Conservation (phyloP, 2,329 filamentous ascomycete genomes). For the Apiospora kogelbergensis region DNA sequence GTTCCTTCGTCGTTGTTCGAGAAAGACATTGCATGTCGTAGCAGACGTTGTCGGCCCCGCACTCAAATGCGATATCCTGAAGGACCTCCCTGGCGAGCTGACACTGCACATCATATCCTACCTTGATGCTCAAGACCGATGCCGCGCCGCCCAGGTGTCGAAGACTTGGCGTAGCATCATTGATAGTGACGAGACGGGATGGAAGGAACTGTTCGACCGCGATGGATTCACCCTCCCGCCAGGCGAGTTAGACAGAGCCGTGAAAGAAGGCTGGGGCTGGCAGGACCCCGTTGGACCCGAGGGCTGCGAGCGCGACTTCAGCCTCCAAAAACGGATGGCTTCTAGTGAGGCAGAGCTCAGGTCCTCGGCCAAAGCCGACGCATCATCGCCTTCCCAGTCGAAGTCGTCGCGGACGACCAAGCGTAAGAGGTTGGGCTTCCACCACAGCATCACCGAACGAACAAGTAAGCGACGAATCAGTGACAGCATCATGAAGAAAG, state of each 20-base stretch:
- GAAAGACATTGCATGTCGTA: slow-evolving; percentile 85
- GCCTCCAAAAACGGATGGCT: slow-evolving; percentile 53
- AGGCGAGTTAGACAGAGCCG: slow-evolving; percentile 82
- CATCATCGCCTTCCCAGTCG: slow-evolving; percentile 27
- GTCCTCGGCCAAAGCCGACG: slow-evolving; percentile 41
- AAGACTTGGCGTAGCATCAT: slow-evolving; percentile 90
- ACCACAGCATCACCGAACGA: slow-evolving; percentile 39
- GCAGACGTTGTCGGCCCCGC: slow-evolving; percentile 91
- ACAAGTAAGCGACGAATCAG: slow-evolving; percentile 52
- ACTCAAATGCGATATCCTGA: slow-evolving; percentile 89
- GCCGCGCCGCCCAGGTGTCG: slow-evolving; percentile 87
- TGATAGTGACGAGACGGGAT: slow-evolving; percentile 90
- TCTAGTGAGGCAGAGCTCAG: slow-evolving; percentile 54
- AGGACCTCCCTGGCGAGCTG: slow-evolving; percentile 80
- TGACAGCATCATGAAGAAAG: slow-evolving; percentile 35
- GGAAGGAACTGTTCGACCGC: slow-evolving; percentile 86
- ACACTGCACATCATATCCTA: slow-evolving; percentile 86
- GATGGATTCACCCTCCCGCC: slow-evolving; percentile 79
- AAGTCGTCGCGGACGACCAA: slow-evolving; percentile 52
- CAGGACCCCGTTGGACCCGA: slow-evolving; percentile 78
- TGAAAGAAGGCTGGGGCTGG: slow-evolving; percentile 95
- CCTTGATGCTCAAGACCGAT: slow-evolving; percentile 82
- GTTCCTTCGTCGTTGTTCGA: slow-evolving; percentile 81
- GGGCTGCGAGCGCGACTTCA: slow-evolving; percentile 80
- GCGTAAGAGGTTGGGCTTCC: slow-evolving; percentile 50